Conservation (phyloP, 2,329 filamentous ascomycete species). For the Ophidiomyces ophidiicola region DNA sequence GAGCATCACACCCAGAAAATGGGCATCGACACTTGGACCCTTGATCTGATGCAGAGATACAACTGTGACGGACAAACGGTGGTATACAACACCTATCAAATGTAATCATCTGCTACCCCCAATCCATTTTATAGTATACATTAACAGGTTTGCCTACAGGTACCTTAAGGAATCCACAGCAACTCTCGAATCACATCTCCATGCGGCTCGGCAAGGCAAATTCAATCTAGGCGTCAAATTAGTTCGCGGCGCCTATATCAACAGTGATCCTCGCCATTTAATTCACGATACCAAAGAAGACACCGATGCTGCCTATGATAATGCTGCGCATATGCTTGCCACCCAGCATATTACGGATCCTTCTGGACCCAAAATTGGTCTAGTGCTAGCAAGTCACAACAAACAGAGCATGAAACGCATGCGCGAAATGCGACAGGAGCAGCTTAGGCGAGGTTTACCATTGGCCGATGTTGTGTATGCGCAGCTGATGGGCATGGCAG, state of each 20-base stretch:
- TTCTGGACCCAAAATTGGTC: constrained; percentile 34
- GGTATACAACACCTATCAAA: constrained; percentile 43
- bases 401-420: constrained; percentile 42
- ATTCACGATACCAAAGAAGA: constrained; percentile 39
- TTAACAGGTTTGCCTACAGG: constrained; percentile 10
- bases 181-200: constrained; percentile 37
- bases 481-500: constrained; percentile 90
- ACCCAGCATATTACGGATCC: constrained; percentile 35
- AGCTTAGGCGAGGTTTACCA: constrained; percentile 37
- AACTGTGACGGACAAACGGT: constrained; percentile 41
- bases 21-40: constrained; percentile 42
- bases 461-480: constrained; percentile 49
- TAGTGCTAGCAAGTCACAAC: constrained; percentile 51
- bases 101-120: constrained; percentile 20
- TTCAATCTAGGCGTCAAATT: constrained; percentile 43
- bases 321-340: constrained; percentile 43
- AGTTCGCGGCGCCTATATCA: constrained; percentile 43
- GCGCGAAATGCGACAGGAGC: constrained; percentile 33
- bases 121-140: background rate
- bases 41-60: constrained; percentile 42
- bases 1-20: constrained; percentile 43
- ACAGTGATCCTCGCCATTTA: constrained; percentile 35
- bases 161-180: constrained; percentile 38
- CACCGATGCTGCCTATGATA: constrained; percentile 44
- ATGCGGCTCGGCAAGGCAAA: constrained; percentile 35